A percentile compares a stretch with the other conserved stretches of the same genome.
Conservation (phyloP, 73 alveolate species). For the Breviolum minutum region DNA sequence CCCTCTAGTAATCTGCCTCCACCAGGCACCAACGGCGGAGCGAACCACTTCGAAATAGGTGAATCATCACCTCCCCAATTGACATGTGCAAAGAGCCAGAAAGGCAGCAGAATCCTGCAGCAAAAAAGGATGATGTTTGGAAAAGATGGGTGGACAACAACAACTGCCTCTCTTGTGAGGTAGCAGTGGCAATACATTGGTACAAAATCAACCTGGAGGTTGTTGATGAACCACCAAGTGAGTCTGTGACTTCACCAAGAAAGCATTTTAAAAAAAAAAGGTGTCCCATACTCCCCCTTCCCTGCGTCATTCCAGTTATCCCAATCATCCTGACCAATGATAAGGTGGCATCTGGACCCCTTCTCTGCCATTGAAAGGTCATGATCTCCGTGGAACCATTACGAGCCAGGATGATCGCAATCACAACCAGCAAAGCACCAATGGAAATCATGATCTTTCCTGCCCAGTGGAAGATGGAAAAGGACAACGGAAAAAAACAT, state of each 20-base stretch:
- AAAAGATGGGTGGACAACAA: background rate
- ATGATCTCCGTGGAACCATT: background rate
- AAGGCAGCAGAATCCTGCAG: constrained; percentile 2
- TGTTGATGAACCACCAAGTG: background rate
- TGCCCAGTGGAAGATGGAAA: background rate
- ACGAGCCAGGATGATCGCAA: background rate
- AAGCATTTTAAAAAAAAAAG: too few relatives aligned
- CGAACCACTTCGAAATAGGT: constrained; percentile 24
- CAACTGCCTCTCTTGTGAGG: background rate
- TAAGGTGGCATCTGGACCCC: constrained; percentile 1
- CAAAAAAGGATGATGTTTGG: background rate
- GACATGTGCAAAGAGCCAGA: constrained; percentile 47
- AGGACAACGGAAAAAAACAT: background rate
- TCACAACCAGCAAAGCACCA: background rate
- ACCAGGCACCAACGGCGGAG: constrained; percentile 46
- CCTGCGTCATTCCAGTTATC: background rate
- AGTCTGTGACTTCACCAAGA: too few relatives aligned
- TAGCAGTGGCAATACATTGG: constrained; percentile 4
- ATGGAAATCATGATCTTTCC: background rate
- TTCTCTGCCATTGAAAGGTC: background rate
- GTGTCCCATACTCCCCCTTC: background rate
- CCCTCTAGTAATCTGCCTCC: background rate
- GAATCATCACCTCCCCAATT: constrained; percentile 64
- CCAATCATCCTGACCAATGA: background rate
- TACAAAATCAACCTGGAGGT: too few relatives aligned